A percentile compares a stretch with the other conserved stretches of the same genome.
Evolutionary conservation across 2,329 filamentous ascomycete genomes (phyloP).

Genomic region (Verticillium tricorpus): DNA sequence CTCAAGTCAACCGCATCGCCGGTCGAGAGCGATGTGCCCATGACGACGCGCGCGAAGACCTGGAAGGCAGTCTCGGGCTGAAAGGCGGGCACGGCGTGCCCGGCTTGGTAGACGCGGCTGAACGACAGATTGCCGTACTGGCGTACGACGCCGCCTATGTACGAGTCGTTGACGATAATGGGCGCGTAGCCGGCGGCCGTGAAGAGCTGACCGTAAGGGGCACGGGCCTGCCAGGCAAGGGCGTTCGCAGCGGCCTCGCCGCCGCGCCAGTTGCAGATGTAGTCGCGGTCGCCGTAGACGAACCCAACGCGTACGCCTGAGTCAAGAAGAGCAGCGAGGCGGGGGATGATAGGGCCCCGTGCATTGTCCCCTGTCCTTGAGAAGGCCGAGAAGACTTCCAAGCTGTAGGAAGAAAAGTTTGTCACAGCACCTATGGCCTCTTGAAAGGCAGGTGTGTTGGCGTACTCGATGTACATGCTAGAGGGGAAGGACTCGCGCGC

Average conservation of each 20-base stretch:
- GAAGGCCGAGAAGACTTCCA: conserved; percentile 42
- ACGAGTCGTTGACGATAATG: conserved; percentile 62
- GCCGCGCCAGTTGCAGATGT: conserved; percentile 67
- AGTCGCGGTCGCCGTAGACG: conserved; percentile 64
- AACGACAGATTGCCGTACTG: conserved; percentile 74
- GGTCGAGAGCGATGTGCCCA: conserved; percentile 49
- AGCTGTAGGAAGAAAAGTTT: conserved; percentile 51
- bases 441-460: conserved; percentile 54
- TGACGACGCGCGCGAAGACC: conserved; percentile 57
- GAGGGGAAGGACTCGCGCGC: conserved; percentile 58
- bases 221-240: conserved; percentile 45
- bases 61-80: conserved; percentile 57
- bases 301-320: conserved; percentile 65
- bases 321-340: conserved; percentile 56
- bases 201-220: conserved; percentile 51
- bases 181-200: conserved; percentile 65
- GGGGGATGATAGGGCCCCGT: conserved; percentile 54
- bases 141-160: conserved; percentile 67
- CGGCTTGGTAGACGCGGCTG: conserved; percentile 61
- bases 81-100: conserved; percentile 58
- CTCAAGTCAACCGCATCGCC: conserved; percentile 48
- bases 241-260: conserved; percentile 67
- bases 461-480: conserved; percentile 55
- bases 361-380: conserved; percentile 54
- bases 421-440: conserved; percentile 53